Base-by-base conservation (phyloP, 2,329 filamentous ascomycete species). In the Sporothrix luriei region DNA sequence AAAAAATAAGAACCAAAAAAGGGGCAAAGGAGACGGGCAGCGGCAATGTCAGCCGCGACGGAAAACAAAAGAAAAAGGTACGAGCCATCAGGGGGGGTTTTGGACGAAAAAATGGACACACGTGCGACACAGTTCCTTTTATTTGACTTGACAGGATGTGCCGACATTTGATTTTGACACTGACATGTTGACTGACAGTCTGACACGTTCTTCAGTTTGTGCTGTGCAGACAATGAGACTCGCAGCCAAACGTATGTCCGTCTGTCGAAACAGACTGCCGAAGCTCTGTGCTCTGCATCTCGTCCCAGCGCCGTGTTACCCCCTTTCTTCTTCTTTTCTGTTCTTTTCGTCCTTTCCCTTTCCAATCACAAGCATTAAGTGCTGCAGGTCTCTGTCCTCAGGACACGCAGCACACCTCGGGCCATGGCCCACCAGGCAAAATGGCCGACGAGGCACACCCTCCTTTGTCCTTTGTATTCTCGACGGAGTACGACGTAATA, bases 261-360 rank as follows among this genome's bases (percentile, higher is more conserved):
- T 48, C 46, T 48, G 16, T 48, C 46, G 6, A 7, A 13, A 26
- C 11, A 43, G 57, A 46, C 38, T 46, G 57, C 57, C 38, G 57
- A 26, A 46, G 38, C 57, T 62, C 57, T 46, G 57, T 61, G 57
- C 57, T 61, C 33, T 43, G 55, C 55, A 59, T 59, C 29, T 3
- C 19, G 55, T 43, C 19, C 55, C 55, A 24, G 38, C 29, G 19
- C 55, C 33, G 52, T 33, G 7, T 59, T 61, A 14, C n/a, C 33
- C 26, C 3, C 29, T 4, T 19, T 14, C n/a, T 16, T 19, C 33
- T 13, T 19, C 33, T 21, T 43, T 59, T n/a, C 7, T n/a, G 2
- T 5, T 38, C 33, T 59, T 19, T 16, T 19, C 14, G 11, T 48
- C 43, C 3, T 16, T 14, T 14, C 19, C 19, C 48, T 2, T 33